A percentile compares a stretch with the other conserved stretches of the same genome.
phyloP scores from a whole-genome alignment of 306 rosid genomes.

The Cucumis hystrix region DNA sequence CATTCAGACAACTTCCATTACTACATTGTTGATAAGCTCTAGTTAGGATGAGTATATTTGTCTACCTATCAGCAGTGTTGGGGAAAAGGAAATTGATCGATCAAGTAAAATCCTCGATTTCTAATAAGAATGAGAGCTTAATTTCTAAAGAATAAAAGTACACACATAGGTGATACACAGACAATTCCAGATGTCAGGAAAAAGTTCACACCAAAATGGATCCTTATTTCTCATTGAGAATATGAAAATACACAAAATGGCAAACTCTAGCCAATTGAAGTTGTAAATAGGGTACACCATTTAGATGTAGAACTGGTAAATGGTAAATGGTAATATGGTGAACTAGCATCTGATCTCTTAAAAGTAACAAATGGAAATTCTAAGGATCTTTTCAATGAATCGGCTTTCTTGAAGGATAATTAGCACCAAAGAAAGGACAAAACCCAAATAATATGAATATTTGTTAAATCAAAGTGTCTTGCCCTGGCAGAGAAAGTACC shows the following conservation, averaged over 20 bases:
- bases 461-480: not conserved
- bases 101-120: not conserved
- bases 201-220: not conserved
- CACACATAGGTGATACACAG: not conserved
- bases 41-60: not conserved
- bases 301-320: not conserved
- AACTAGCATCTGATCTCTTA: not conserved
- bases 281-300: not conserved
- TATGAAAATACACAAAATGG: not conserved
- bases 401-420: not conserved
- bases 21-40: not conserved
- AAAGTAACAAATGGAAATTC: not conserved
- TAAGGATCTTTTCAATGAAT: not conserved
- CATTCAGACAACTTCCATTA: not conserved
- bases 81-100: not conserved
- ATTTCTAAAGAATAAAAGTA: not conserved
- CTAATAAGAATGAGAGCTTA: not conserved
- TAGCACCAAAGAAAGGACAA: not conserved
- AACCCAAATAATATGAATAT: not conserved
- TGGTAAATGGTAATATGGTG: not conserved
- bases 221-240: not conserved
- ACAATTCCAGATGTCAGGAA: not conserved
- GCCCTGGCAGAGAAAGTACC: not conserved
- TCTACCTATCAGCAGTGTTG: not conserved
- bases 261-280: not conserved